These are phyloP conservation scores for Vanrija humicola DNA, from an alignment of 1,284 basidiomycete species.

Conservation along the genomic window DNA sequence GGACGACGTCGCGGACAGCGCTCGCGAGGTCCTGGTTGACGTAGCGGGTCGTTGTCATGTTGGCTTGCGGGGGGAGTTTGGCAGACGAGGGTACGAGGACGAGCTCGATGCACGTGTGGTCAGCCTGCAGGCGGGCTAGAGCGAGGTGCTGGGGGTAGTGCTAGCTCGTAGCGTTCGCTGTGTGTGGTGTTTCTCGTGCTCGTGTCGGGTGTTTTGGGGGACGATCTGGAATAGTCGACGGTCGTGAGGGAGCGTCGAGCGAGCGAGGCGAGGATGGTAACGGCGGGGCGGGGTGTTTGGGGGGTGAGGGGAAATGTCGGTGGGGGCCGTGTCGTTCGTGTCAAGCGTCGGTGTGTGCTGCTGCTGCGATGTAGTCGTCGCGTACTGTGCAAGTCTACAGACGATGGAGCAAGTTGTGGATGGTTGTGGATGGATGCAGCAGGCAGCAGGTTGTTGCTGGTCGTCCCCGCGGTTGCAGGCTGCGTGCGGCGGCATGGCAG, in stretches of 20 bases:
- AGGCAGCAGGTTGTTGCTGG: too few species aligned
- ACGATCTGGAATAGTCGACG: too few species aligned
- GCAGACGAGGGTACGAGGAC: too few species aligned
- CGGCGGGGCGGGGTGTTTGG: not conserved
- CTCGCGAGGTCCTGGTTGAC: constrained; percentile 30
- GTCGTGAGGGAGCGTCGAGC: not conserved
- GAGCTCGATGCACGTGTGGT: too few species aligned
- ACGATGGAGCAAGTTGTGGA: not conserved
- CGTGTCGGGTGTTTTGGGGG: not conserved
- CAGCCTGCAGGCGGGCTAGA: too few species aligned
- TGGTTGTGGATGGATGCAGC: not conserved
- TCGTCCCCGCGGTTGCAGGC: too few species aligned
- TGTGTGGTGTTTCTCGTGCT: not conserved
- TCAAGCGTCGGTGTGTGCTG: not conserved
- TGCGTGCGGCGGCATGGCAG: too few species aligned
- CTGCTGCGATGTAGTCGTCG: not conserved
- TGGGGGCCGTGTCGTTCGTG: not conserved
- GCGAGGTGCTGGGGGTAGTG: too few species aligned
- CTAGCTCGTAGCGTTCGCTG: too few species aligned
- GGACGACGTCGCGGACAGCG: constrained; percentile 41
- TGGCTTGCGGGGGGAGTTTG: not conserved
- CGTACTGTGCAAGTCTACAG: not conserved
- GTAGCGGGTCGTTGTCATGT: not conserved
- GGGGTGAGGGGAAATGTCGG: not conserved
- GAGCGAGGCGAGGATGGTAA: not conserved